A percentile compares a stretch with the other conserved stretches of the same genome.
Conservation (phyloP, 2,329 filamentous ascomycete species). For the Ophiostoma ips region DNA sequence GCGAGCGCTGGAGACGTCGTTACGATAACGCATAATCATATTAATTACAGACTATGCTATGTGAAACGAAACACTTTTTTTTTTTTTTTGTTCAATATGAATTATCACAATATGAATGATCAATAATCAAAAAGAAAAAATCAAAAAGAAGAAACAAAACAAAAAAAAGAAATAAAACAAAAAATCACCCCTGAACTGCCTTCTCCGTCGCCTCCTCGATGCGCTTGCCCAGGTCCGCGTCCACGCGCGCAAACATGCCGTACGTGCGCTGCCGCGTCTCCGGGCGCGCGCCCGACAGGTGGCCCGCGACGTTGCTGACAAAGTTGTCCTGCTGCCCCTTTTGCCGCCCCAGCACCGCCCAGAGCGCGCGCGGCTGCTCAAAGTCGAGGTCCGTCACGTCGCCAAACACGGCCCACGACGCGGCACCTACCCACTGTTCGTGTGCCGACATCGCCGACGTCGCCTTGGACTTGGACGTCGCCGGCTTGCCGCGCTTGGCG, state of each 20-base stretch:
- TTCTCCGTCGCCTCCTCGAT: constrained; percentile 41
- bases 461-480: too few species aligned
- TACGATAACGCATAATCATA: background rate
- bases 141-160: too few species aligned
- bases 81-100: too few species aligned
- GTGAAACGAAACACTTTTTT: too few species aligned
- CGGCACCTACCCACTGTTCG: constrained; percentile 33
- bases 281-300: constrained; percentile 38
- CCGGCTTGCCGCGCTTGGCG: constrained; percentile 23
- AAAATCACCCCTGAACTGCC: constrained; percentile 14
- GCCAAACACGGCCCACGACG: constrained; percentile 27
- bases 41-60: background rate
- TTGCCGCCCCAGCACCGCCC: constrained; percentile 32
- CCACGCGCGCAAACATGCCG: constrained; percentile 45
- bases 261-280: constrained; percentile 45
- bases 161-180: too few species aligned
- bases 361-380: constrained; percentile 33
- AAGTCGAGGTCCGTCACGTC: constrained; percentile 36
- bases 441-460: too few species aligned
- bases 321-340: constrained; percentile 48
- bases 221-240: constrained; percentile 35
- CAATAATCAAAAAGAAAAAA: too few species aligned
- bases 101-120: too few species aligned
- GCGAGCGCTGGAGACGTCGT: too few species aligned
- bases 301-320: constrained; percentile 42